Percentiles rank a stretch among this genome's conserved stretches.
Evolutionary conservation across 2,329 filamentous ascomycete species (phyloP).

Genomic region (Trichoderma simmonsii): DNA sequence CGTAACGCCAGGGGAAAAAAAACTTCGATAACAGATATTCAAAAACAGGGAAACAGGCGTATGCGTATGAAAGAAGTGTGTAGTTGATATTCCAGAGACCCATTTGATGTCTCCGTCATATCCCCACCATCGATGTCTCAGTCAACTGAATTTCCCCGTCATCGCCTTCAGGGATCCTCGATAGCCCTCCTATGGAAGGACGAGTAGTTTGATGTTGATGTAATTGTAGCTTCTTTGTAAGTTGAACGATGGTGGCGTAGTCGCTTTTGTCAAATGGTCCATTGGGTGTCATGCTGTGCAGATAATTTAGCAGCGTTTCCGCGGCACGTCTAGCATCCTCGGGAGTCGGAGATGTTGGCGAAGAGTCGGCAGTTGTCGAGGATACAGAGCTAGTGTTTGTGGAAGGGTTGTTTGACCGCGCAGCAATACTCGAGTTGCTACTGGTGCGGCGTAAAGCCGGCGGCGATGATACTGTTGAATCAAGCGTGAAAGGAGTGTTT

Average conservation of each 20-base stretch:
- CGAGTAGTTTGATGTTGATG: slow-evolving; percentile 46
- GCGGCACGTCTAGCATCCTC: slow-evolving; percentile 83
- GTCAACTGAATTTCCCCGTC: slow-evolving; percentile 46
- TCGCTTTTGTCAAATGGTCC: slow-evolving; percentile 75
- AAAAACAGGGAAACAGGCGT: slow-evolving; percentile 9
- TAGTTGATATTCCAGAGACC: background rate
- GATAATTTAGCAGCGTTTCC: slow-evolving; percentile 76
- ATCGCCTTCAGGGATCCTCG: slow-evolving; percentile 57
- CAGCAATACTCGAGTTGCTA: slow-evolving; percentile 36
- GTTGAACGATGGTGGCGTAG: slow-evolving; percentile 70
- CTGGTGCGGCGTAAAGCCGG: slow-evolving; percentile 34
- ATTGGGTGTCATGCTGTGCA: slow-evolving; percentile 64
- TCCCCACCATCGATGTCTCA: slow-evolving; percentile 30
- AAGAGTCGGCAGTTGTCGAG: slow-evolving; percentile 45
- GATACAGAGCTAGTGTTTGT: slow-evolving; percentile 22
- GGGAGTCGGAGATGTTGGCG: slow-evolving; percentile 68
- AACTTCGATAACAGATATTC: background rate
- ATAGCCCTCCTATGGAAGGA: slow-evolving; percentile 46
- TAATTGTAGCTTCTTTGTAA: slow-evolving; percentile 82
- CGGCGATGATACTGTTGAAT: slow-evolving; percentile 42
- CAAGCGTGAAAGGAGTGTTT: slow-evolving; percentile 41
- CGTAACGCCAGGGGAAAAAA: slow-evolving; percentile 17
- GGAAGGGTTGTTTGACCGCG: slow-evolving; percentile 25
- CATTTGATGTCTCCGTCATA: slow-evolving; percentile 21
- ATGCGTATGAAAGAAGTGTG: background rate